Evolutionary conservation across 2,329 filamentous ascomycete species (phyloP), one percentile per base, ranked within the genome.

Genomic region (Penicillium nordicum): DNA sequence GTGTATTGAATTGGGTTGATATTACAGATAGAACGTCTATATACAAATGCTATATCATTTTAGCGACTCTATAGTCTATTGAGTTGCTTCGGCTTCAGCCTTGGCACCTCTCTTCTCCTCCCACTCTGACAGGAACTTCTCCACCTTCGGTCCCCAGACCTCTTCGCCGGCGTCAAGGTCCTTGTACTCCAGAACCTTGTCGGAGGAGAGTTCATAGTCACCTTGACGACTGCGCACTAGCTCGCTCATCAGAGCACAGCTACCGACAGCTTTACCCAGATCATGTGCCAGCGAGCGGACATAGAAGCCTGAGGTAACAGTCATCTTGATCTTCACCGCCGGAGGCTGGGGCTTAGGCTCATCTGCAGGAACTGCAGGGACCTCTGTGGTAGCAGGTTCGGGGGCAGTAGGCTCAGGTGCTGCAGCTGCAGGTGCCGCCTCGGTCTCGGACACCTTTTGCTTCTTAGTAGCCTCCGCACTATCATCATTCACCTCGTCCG

Each of bases 291-390:
- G 85, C 56, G 89, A 95, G 60, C 94, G 88, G 14, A 99, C 92
- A 73, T 99, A 99, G 80, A 97, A 99, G 38, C 94, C 94, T 0
- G 92, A 96, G 2, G 92, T 92, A 50, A 97, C 93, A 0, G 90
- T 96, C 84, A 99, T 91, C 55, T 89, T 87, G 57, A 99, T 85
- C 69, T 85, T 88, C 47, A 85, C 89, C 0, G 93, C 94, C 1
- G 93, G 85, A 1, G 91, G 68, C 36, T 67, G 69, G 12, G 63
- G 57, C 32, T 47, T 52, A 16, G 62, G 55, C 43, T 57, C 57
- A 46, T 68, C 66, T 11, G 57, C 29, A 27, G 60, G 43, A 8
- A 57, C 58, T 27, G 58, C 43, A 23, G 63, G 43, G 14, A 47
- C 40, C 23, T 63, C 61, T 27, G 36, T 34, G 9, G 57, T 49